Evolutionary conservation across 352 stramenopile genomes (phyloP).

Genomic region (Globisporangium irregulare): DNA sequence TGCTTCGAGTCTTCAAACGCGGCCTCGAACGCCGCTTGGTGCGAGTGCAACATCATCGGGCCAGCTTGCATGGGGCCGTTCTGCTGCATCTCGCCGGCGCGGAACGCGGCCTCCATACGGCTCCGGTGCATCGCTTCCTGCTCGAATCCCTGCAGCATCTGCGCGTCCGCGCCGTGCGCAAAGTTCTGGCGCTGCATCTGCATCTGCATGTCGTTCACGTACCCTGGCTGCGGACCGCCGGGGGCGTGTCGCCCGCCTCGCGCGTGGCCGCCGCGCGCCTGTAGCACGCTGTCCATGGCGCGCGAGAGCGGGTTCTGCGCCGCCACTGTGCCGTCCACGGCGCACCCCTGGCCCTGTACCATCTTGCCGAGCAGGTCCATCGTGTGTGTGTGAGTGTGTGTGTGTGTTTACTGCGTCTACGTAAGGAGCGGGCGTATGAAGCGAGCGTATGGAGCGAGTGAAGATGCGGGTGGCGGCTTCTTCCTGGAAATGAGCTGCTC

Average conservation of each 20-base stretch:
- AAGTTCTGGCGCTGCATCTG: constrained; percentile 76
- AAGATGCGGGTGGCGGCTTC: not conserved
- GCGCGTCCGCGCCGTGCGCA: constrained; percentile 39
- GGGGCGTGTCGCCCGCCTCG: constrained; percentile 23
- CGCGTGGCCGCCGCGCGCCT: constrained; percentile 34
- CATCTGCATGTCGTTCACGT: constrained; percentile 50
- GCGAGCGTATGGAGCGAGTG: not conserved
- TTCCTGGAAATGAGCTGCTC: constrained; percentile 5
- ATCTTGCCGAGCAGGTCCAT: constrained; percentile 87
- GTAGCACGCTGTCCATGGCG: constrained; percentile 72
- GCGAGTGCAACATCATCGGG: constrained; percentile 34
- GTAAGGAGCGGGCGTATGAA: not conserved
- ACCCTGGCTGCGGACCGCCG: constrained; percentile 27
- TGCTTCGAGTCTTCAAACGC: constrained; percentile 48
- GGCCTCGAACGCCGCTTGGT: constrained; percentile 62
- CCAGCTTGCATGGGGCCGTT: constrained; percentile 11
- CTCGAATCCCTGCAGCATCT: constrained; percentile 62
- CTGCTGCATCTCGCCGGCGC: constrained; percentile 30
- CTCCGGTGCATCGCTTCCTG: constrained; percentile 59
- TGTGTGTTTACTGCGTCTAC: not conserved
- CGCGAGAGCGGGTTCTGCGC: constrained; percentile 82
- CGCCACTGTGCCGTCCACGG: constrained; percentile 79
- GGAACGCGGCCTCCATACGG: constrained; percentile 69
- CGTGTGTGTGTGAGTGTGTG: not conserved
- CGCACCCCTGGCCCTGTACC: constrained; percentile 75